Percentiles rank a stretch among this genome's conserved stretches.
Conservation (phyloP, 768 basidiomycete genomes). For the Amyloporia xantha region DNA sequence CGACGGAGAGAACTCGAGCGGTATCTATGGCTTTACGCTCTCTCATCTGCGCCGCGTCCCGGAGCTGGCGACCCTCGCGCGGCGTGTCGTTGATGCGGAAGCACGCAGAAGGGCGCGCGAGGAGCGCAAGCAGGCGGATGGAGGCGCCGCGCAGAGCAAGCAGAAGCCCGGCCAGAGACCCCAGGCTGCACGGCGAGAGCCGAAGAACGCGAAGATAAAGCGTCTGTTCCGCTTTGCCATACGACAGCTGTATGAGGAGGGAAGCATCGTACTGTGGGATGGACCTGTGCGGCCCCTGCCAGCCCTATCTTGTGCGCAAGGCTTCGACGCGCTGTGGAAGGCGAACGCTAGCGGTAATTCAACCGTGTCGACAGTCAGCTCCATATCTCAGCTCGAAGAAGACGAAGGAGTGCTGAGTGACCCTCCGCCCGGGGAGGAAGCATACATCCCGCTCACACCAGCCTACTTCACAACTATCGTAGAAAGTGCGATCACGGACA, state of each 20-base stretch:
- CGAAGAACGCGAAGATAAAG: constrained; percentile 38
- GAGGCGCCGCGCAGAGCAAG: constrained; percentile 6
- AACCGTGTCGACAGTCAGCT: constrained; percentile 13
- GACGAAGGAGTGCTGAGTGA: constrained; percentile 53
- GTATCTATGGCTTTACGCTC: constrained; percentile 51
- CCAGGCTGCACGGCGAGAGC: neutral
- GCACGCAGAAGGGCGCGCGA: constrained; percentile 45
- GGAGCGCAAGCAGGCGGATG: constrained; percentile 38
- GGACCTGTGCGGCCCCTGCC: constrained; percentile 43
- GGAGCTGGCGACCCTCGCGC: constrained; percentile 58
- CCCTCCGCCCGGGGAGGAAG: constrained; percentile 52
- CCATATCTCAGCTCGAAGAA: constrained; percentile 19
- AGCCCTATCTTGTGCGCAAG: constrained; percentile 5
- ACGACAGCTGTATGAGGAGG: constrained; percentile 58
- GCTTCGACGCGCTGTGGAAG: constrained; percentile 42
- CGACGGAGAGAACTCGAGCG: neutral
- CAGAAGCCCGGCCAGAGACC: neutral
- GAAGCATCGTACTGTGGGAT: constrained; percentile 70
- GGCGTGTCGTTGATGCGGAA: constrained; percentile 58
- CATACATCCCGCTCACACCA: constrained; percentile 57
- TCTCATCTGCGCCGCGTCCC: constrained; percentile 75
- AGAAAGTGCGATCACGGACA: constrained; percentile 35
- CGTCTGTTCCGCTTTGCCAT: constrained; percentile 64
- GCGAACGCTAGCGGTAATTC: constrained; percentile 14
- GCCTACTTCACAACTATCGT: constrained; percentile 42